Percentiles rank a stretch among this genome's conserved stretches.
Conservation (phyloP, 192 early-diverging fungal genomes). For the Coemansia sp. region DNA sequence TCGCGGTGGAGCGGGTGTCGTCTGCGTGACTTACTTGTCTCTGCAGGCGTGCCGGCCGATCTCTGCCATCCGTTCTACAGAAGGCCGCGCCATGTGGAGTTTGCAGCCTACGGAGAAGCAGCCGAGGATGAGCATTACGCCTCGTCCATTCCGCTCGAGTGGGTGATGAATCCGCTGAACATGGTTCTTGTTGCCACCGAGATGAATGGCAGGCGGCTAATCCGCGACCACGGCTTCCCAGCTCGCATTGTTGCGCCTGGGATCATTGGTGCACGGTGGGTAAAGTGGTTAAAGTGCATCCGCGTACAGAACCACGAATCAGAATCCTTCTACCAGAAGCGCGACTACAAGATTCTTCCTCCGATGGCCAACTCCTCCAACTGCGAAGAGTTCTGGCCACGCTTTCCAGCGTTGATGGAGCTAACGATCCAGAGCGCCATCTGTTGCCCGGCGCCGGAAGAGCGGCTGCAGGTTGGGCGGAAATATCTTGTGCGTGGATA, state of each 20-base stretch:
- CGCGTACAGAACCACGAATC: slow-evolving; percentile 62
- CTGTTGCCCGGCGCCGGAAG: slow-evolving; percentile 61
- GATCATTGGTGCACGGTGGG: slow-evolving; percentile 81
- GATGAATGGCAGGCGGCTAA: slow-evolving; percentile 73
- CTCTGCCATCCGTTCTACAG: slow-evolving; percentile 52
- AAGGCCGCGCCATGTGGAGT: slow-evolving; percentile 59
- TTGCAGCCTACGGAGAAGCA: slow-evolving; percentile 68
- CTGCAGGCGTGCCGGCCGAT: slow-evolving; percentile 59
- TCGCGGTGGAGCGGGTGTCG: slow-evolving; percentile 78
- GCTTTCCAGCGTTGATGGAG: slow-evolving; percentile 63
- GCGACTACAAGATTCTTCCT: slow-evolving; percentile 85
- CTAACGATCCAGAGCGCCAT: slow-evolving; percentile 82
- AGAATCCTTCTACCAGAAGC: slow-evolving; percentile 70
- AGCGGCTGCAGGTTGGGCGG: slow-evolving; percentile 30
- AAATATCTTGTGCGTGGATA: slow-evolving; percentile 68
- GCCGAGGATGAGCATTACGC: slow-evolving; percentile 77
- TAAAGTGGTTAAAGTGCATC: slow-evolving; percentile 79
- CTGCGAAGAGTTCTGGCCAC: slow-evolving; percentile 51
- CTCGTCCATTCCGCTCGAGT: slow-evolving; percentile 67
- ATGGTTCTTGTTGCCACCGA: slow-evolving; percentile 78
- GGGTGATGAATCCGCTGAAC: slow-evolving; percentile 64
- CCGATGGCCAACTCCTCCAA: slow-evolving; percentile 60
- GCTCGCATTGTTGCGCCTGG: slow-evolving; percentile 87
- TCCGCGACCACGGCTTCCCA: slow-evolving; percentile 87
- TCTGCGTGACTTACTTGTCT: slow-evolving; percentile 70